Percentiles rank a stretch among this genome's conserved stretches.
These are phyloP conservation scores for Aureobasidium sp. DNA, from an alignment of 2,329 filamentous ascomycete genomes.

Conservation along the genomic window DNA sequence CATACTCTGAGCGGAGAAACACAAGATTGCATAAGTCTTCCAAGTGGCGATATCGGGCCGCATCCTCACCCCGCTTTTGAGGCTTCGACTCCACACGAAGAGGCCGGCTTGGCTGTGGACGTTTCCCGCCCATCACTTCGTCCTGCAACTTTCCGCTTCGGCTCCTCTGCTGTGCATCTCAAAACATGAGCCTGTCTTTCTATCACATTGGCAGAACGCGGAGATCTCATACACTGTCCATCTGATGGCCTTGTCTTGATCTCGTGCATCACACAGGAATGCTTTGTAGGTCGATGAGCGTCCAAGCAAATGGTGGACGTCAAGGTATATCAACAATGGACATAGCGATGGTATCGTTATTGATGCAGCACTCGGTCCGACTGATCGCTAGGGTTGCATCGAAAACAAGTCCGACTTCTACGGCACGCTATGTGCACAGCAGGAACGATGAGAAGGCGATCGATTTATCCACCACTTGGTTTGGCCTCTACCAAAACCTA, in stretches of 20 bases:
- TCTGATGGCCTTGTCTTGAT: neutral
- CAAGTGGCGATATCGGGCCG: too few relatives aligned
- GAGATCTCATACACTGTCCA: too few relatives aligned
- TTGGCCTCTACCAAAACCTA: neutral
- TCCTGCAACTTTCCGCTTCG: neutral
- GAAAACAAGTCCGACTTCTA: neutral
- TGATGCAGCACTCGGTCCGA: neutral
- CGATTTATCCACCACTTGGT: neutral
- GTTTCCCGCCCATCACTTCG: neutral
- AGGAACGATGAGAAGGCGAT: neutral
- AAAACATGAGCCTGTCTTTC: neutral
- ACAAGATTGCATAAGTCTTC: too few relatives aligned
- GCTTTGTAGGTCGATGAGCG: too few relatives aligned
- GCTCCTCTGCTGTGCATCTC: neutral
- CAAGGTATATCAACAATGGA: neutral
- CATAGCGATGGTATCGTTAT: too few relatives aligned
- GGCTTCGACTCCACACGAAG: neutral
- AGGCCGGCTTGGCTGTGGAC: neutral
- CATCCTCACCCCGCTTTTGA: neutral
- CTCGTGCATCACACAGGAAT: too few relatives aligned
- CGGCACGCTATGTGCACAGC: neutral
- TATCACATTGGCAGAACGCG: too few relatives aligned
- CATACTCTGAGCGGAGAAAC: too few relatives aligned
- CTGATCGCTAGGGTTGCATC: neutral
- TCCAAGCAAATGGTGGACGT: neutral